Evolutionary conservation across 2,329 filamentous ascomycete species (phyloP), one percentile per base, ranked within the genome.

Genomic region (Plectosphaerella sp.): DNA sequence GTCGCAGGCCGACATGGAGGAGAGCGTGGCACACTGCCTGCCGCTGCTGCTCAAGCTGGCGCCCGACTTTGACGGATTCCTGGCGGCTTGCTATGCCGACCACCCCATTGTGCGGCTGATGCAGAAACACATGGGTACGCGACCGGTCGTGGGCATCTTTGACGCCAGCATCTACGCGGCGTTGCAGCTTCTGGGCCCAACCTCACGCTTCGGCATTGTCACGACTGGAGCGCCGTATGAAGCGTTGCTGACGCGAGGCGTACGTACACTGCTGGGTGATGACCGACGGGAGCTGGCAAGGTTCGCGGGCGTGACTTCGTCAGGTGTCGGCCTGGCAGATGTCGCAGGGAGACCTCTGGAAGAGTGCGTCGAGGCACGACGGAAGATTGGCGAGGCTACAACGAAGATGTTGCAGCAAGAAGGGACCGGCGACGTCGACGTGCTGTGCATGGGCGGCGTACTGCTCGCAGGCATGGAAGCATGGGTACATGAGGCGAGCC

Each of bases 81-180:
- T 56, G 7, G 54, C 43, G 5, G 54, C 54, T 6, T 56, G 54
- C 49, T 56, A 56, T 47, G 54, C 54, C n/a, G 54, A 56, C 45
- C 54, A 56, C 16, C 54, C 54, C 0, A 11, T 56, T 10, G 51
- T 56, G 5, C 48, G 49, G 10, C 49, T 51, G 12, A 35, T 56
- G 11, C 54, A 53, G 24, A 49, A 42, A 7, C 48, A 52, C 20
- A 41, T 52, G 15, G 51, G 51, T 14, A 51, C 14, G 48, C 53
- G 52, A 46, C 54, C 54, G 9, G 54, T 56, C 7, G 54, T 56
- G 12, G 52, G 54, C 28, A 53, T 56, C 15, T 56, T 56, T 49
- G 51, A 56, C 42, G 54, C 54, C 20, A 56, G 54, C 49, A 48
- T 56, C 42, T 37, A 46, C n/a, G 54, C 54, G 6, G 54, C 54